A percentile compares a stretch with the other conserved stretches of the same genome.
Evolutionary conservation across 2,329 filamentous ascomycete genomes (phyloP).

Genomic region (Sporothrix inflata): DNA sequence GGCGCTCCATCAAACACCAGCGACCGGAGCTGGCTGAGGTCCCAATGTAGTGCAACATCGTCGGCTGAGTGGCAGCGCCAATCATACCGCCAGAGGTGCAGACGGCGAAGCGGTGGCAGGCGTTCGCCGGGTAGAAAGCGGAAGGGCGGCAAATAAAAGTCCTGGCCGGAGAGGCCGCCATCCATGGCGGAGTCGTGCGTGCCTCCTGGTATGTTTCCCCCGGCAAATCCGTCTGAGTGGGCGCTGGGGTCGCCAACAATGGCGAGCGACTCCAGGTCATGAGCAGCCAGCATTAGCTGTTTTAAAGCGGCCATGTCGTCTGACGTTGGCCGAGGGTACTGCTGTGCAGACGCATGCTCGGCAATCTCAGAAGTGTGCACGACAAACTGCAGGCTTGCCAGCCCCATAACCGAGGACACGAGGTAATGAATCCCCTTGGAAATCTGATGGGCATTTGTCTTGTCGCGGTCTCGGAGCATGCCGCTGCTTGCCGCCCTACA

Average conservation of each 20-base stretch:
- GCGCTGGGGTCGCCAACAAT: not conserved
- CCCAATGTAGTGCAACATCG: slow-evolving; percentile 50
- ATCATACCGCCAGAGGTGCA: slow-evolving; percentile 53
- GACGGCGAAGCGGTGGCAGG: slow-evolving; percentile 48
- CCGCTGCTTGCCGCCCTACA: not conserved
- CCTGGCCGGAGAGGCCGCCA: slow-evolving; percentile 39
- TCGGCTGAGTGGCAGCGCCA: slow-evolving; percentile 48
- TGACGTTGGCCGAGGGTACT: not conserved
- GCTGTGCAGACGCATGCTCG: not conserved
- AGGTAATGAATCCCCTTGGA: not conserved
- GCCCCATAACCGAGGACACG: not conserved
- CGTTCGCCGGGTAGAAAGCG: slow-evolving; percentile 46
- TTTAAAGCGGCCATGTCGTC: slow-evolving; percentile 23
- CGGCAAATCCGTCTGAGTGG: slow-evolving; percentile 39
- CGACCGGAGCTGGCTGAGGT: slow-evolving; percentile 49
- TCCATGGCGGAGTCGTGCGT: slow-evolving; percentile 47
- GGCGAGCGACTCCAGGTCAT: not conserved
- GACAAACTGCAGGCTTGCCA: not conserved
- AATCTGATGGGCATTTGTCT: not conserved
- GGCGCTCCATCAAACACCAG: slow-evolving; percentile 51
- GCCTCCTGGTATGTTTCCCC: slow-evolving; percentile 38
- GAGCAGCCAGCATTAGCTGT: slow-evolving; percentile 1
- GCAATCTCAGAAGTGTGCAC: not conserved
- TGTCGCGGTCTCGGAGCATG: not conserved
- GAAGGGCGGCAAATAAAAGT: slow-evolving; percentile 48